Conservation (phyloP, 306 rosid genomes). For the Lathyrus aphaca region DNA sequence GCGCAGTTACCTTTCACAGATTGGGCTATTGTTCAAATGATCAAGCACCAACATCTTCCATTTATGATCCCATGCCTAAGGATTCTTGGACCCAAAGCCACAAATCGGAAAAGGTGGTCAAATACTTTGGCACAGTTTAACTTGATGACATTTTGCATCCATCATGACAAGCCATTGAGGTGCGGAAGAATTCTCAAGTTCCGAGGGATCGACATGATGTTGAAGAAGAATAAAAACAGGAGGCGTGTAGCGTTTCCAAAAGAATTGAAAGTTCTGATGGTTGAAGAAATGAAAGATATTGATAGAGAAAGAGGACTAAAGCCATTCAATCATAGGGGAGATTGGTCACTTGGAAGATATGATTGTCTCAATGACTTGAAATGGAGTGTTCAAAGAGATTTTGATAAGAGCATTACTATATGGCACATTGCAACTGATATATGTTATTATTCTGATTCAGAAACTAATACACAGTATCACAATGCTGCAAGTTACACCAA, state of each 20-base stretch:
- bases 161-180: constrained; percentile 48
- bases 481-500: constrained; percentile 10
- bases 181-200: constrained; percentile 42
- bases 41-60: constrained; percentile 48
- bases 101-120: constrained; percentile 67
- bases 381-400: constrained; percentile 53
- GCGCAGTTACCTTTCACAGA: constrained; percentile 56
- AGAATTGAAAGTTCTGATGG: constrained; percentile 49
- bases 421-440: constrained; percentile 82
- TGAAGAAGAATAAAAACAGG: constrained; percentile 42
- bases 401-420: constrained; percentile 63
- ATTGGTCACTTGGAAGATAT: constrained; percentile 56
- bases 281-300: constrained; percentile 54
- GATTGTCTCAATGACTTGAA: constrained; percentile 44
- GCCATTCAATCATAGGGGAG: constrained; percentile 56
- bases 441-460: constrained; percentile 45
- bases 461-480: neutral
- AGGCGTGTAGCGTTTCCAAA: constrained; percentile 31
- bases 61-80: constrained; percentile 44
- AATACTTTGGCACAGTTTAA: constrained; percentile 62
- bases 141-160: constrained; percentile 56
- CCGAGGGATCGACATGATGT: constrained; percentile 41
- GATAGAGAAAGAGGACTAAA: constrained; percentile 47
- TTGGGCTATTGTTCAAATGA: constrained; percentile 62
- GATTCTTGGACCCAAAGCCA: constrained; percentile 46